Base-by-base conservation (phyloP, 2,329 filamentous ascomycete genomes). In the Penicillium sumatraense region DNA sequence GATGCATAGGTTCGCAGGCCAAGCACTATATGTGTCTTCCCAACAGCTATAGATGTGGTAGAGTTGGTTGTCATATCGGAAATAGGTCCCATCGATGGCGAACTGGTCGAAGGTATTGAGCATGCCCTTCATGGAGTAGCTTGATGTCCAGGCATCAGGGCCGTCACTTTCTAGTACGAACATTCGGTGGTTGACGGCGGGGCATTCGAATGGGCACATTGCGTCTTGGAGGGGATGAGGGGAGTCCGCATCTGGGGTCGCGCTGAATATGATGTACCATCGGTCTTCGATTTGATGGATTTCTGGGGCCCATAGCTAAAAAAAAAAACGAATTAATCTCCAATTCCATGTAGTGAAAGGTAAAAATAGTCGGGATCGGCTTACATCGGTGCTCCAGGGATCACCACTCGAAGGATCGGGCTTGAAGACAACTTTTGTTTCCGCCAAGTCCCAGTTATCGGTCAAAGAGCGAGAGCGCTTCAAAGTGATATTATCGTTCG, bases 231-330 rank as follows among this genome's bases (percentile, higher is more conserved):
- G 73, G 0, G 79, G 79, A 0, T 78, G 74, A 1, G 80, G 79
- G 3, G 57, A 58, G 62, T 83, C 80, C 27, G 66, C 63, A 54
- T 75, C 74, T 2, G 79, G 78, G 55, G 82, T 79, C 5, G 78
- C 80, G 2, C 79, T 83, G 68, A 82, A 82, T 59, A 83, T 81
- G 49, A 82, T 70, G 60, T 81, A 82, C 80, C 80, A 82, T 11
- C 66, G 72, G 40, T 70, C 71, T 54, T 75, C 68, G 38, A 81
- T 70, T n/a, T 71, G 66, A 61, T 83, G 80, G 9, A 83, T 65
- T 57, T 82, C 80, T 2, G 80, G 80, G 5, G 79, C 80, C 80
- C 80, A 82, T 6, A 82, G 65, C 52, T 80, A 71, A 13, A 76
- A 80, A 9, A 71, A 13, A 76, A 80, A 9, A 75, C 76, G 65